phyloP scores from a whole-genome alignment of 2,329 filamentous ascomycete genomes.

The Hymenoscyphus occultus region DNA sequence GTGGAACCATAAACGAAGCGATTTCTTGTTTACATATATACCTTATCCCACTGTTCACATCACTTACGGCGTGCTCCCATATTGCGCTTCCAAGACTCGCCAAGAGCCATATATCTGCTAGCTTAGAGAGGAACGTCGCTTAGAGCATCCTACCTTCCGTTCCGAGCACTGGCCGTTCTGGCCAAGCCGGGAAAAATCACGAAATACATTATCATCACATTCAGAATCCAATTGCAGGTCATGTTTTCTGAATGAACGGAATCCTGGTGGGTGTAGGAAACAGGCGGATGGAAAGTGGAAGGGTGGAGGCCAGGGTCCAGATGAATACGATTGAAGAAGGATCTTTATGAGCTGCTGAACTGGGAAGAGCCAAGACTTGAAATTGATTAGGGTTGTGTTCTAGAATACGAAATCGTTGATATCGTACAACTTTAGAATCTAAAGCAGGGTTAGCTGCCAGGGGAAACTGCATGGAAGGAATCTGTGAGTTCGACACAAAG shows the following conservation, averaged over 20 bases:
- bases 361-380: neutral
- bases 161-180: neutral
- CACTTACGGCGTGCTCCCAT: neutral
- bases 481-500: neutral
- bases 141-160: neutral
- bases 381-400: neutral
- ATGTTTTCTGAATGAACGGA: neutral
- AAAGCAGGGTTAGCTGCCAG: neutral
- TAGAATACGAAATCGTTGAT: neutral
- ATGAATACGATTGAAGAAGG: neutral
- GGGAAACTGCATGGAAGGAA: neutral
- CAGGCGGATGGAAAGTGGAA: neutral
- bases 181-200: conserved; percentile 3
- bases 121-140: neutral
- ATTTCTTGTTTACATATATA: neutral
- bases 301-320: neutral
- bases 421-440: neutral
- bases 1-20: neutral
- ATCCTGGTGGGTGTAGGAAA: neutral
- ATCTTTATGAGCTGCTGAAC: neutral
- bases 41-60: neutral
- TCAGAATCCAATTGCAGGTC: neutral
- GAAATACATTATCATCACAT: neutral
- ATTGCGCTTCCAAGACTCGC: neutral
- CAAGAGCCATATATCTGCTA: neutral